Evolutionary conservation across 2,329 filamentous ascomycete genomes (phyloP).

Genomic region (Colletotrichum truncatum): DNA sequence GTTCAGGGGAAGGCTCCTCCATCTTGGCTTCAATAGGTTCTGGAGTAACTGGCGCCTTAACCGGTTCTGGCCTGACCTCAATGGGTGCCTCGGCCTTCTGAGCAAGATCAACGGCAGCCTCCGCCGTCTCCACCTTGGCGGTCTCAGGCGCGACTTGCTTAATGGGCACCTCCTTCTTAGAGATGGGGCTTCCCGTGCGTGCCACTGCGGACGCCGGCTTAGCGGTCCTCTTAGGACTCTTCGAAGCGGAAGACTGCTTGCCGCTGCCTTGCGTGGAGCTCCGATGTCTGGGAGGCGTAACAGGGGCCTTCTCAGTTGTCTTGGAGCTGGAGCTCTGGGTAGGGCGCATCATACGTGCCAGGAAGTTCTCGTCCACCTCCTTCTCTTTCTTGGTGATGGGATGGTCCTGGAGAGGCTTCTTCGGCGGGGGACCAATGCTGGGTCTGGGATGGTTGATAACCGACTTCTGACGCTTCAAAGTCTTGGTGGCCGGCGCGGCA

Average conservation of each 20-base stretch:
- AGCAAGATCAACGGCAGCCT: constrained; percentile 31
- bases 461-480: constrained; percentile 55
- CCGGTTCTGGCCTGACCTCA: neutral
- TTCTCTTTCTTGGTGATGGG: constrained; percentile 58
- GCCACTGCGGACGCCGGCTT: constrained; percentile 27
- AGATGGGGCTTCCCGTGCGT: constrained; percentile 20
- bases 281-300: constrained; percentile 58
- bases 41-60: constrained; percentile 11
- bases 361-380: constrained; percentile 74
- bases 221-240: constrained; percentile 28
- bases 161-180: constrained; percentile 6
- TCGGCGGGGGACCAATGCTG: constrained; percentile 67
- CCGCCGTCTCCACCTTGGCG: constrained; percentile 24
- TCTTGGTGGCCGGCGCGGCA: constrained; percentile 40
- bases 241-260: constrained; percentile 34
- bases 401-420: constrained; percentile 60
- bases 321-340: constrained; percentile 76
- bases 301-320: constrained; percentile 67
- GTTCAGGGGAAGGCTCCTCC: constrained; percentile 22
- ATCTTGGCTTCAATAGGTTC: constrained; percentile 17
- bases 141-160: constrained; percentile 20
- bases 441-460: constrained; percentile 55
- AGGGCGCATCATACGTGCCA: constrained; percentile 85
- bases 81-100: constrained; percentile 30
- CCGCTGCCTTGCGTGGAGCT: constrained; percentile 32